Base-by-base conservation (phyloP, 495 filamentous ascomycete genomes). In the Penicillium nucicola region DNA sequence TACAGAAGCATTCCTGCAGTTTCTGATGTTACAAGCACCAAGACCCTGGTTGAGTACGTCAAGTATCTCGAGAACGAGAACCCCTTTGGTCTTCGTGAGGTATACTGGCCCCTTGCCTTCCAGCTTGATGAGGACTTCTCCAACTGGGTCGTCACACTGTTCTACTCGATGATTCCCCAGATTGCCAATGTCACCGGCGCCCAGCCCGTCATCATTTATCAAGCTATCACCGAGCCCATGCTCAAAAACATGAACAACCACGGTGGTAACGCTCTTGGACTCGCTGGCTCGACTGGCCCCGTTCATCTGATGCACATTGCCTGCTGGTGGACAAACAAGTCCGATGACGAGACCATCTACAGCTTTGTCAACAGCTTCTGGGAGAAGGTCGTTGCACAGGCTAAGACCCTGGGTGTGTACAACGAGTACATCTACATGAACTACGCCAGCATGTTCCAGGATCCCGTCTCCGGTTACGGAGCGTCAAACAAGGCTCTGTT, bases 401-500 rank as follows among this genome's bases (percentile, higher is more conserved):
- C 81, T 1, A 66, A 75, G 47, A 54, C 48, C 13, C 52, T 71
- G 37, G 68, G 68, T 0, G 14, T 80, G 19, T 60, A 69, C 33
- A 61, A 82, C 43, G 67, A 75, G 30, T 88, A 78, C 45, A 58
- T 86, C 22, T 86, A 86, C 53, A 71, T 81, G 52, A 82, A 83
- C 48, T 77, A 77, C 40, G 74, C 71, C 3, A 60, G 65, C 22
- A 50, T 60, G 56, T 65, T 58, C 38, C 68, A 74, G 39, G 58
- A 67, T 46, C 67, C 72, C 4, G 63, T 80, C 44, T 53, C 50
- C 10, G 59, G 68, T 7, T 78, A 75, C 45, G 70, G 72, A 0
- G 48, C 38, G 12, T 48, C 45, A 4, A 76, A 75, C 41, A 48
- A 61, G 37, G 52, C 48, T 17, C 52, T 52, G 10, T 45, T 78